Conservation (phyloP, 495 filamentous ascomycete genomes). For the Evansstolkia leycettana region DNA sequence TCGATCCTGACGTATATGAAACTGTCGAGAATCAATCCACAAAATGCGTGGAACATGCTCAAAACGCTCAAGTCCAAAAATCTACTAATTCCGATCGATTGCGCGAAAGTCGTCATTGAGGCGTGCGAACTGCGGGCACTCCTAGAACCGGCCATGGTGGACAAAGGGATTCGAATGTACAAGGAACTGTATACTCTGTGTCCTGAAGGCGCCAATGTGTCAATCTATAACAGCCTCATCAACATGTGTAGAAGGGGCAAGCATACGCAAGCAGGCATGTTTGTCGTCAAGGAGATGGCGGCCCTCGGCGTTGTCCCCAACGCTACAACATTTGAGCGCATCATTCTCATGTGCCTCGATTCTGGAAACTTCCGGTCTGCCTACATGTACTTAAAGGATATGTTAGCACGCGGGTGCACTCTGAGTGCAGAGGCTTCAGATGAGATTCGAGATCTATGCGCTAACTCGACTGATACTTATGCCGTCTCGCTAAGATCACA, state of each 20-base stretch:
- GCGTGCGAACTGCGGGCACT: slow-evolving; percentile 18
- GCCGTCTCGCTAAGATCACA: slow-evolving; percentile 20
- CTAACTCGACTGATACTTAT: slow-evolving; percentile 15
- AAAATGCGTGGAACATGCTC: slow-evolving; percentile 41
- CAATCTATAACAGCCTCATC: slow-evolving; percentile 59
- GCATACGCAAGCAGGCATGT: slow-evolving; percentile 47
- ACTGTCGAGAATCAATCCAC: slow-evolving; percentile 12
- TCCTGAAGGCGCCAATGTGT: slow-evolving; percentile 40
- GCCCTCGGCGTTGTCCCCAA: slow-evolving; percentile 48
- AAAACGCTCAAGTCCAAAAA: slow-evolving; percentile 29
- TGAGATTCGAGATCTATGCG: slow-evolving; percentile 20
- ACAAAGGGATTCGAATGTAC: slow-evolving; percentile 55
- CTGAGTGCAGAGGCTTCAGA: slow-evolving; percentile 11
- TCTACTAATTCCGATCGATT: slow-evolving; percentile 17
- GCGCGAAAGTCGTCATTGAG: slow-evolving; percentile 20
- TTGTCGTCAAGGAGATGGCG: slow-evolving; percentile 64
- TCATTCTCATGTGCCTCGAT: slow-evolving; percentile 53
- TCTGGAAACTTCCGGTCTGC: slow-evolving; percentile 27
- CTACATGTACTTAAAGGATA: slow-evolving; percentile 28
- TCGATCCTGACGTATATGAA: slow-evolving; percentile 40
- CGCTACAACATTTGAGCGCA: slow-evolving; percentile 48
- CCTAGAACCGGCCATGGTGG: slow-evolving; percentile 16
- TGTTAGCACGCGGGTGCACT: slow-evolving; percentile 14
- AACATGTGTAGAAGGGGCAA: slow-evolving; percentile 38
- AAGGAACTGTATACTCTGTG: slow-evolving; percentile 54